Conservation (phyloP, 2,329 filamentous ascomycete genomes). For the Diaporthe citri region DNA sequence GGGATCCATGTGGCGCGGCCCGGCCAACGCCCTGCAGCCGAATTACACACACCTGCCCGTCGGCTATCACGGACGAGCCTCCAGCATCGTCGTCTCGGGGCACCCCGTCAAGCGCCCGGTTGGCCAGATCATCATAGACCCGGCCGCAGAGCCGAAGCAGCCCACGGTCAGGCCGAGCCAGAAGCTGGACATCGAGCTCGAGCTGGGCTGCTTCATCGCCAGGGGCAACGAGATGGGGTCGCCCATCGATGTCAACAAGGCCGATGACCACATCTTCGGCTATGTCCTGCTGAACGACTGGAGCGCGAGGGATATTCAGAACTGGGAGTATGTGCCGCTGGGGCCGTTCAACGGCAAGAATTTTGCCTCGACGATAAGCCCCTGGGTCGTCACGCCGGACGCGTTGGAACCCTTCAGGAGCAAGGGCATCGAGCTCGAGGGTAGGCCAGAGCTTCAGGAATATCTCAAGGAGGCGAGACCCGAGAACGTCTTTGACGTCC, state of each 20-base stretch:
- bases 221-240: constrained; percentile 74
- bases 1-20: constrained; percentile 79
- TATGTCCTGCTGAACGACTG: constrained; percentile 89
- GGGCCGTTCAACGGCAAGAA: constrained; percentile 90
- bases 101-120: constrained; percentile 79
- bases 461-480: constrained; percentile 70
- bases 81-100: constrained; percentile 80
- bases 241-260: constrained; percentile 72
- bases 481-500: constrained; percentile 76
- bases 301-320: constrained; percentile 86
- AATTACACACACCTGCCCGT: constrained; percentile 88
- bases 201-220: constrained; percentile 82
- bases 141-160: constrained; percentile 69
- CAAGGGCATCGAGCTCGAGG: constrained; percentile 49
- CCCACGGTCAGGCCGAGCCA: constrained; percentile 74
- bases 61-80: constrained; percentile 84
- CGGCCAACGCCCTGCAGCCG: constrained; percentile 79
- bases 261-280: constrained; percentile 78
- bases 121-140: constrained; percentile 79
- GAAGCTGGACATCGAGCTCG: constrained; percentile 83
- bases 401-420: constrained; percentile 73
- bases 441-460: constrained; percentile 48
- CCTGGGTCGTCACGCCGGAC: constrained; percentile 84
- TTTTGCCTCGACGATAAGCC: constrained; percentile 81
- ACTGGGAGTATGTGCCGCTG: constrained; percentile 86